These are phyloP conservation scores for Vinca major DNA, from an alignment of 305 asterid species.

Conservation along the genomic window DNA sequence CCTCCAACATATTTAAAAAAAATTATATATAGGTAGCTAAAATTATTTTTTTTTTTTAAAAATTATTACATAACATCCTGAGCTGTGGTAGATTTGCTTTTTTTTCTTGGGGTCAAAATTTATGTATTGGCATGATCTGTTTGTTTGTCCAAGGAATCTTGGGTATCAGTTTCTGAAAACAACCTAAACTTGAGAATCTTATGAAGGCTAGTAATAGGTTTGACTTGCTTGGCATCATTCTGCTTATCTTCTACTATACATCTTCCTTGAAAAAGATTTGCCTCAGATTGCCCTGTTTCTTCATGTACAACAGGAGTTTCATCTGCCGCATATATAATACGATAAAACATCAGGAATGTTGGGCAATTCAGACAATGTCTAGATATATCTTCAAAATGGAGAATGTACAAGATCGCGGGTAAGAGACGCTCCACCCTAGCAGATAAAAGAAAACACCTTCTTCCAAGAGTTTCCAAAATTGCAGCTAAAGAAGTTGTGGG, in stretches of 20 bases:
- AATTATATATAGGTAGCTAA: too few species aligned
- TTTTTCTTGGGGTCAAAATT: neutral
- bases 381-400: neutral
- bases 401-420: neutral
- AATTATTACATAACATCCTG: too few species aligned
- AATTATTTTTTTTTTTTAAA: too few species aligned
- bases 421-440: too few species aligned
- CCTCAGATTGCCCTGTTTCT: slow-evolving; percentile 50
- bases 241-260: slow-evolving; percentile 33
- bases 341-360: neutral
- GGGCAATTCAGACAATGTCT: neutral
- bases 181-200: slow-evolving; percentile 64
- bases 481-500: neutral
- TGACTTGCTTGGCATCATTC: slow-evolving; percentile 39
- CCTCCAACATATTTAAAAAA: neutral
- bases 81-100: neutral
- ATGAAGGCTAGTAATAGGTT: slow-evolving; percentile 40
- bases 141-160: slow-evolving; percentile 13
- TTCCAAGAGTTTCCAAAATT: neutral
- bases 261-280: slow-evolving; percentile 39
- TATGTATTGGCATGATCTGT: neutral
- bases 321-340: slow-evolving; percentile 25
- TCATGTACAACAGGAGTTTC: slow-evolving; percentile 30
- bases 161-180: slow-evolving; percentile 30
- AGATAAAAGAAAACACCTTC: neutral